Evolutionary conservation across 164 flowering plant genomes (phyloP), one percentile per base, ranked within the genome.

Genomic region (Saururus chinensis): DNA sequence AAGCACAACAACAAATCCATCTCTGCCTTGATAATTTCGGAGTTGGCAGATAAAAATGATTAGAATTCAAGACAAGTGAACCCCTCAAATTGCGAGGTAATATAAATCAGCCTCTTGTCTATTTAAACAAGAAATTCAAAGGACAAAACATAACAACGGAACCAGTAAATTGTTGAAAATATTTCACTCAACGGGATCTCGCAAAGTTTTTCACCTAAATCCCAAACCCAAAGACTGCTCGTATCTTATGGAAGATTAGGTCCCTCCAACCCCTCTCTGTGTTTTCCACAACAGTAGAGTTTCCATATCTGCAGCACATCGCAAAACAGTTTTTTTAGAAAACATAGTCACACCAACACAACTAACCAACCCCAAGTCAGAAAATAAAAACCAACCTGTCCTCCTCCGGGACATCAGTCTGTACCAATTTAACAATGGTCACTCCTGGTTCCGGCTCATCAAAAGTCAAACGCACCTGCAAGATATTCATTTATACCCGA

Each of bases 221-320:
- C 64, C 97, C 97, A 72, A 87, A 90, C 57, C 97, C 92, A 78
- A 90, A 90, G 53, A 86, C 83, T 3, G 87, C 90, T 7, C 95
- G 76, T 61, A 90, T 83, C 79, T 74, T 86, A 68, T 88, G 76
- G 77, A 90, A 90, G 45, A 90, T 90, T 25, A 86, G 86, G 64
- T 87, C 95, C 60, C 89, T 67, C 97, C 97, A 90, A 57, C 97
- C 97, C 66, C 87, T 83, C 77, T 90, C 97, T 0, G 97, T 90
- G 59, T 90, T 90, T 79, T 90, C 95, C 64, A 86, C 88, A 71
- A 90, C 97, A 5, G 97, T 90, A 6, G 88, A 63, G 73, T 90
- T 90, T 53, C 97, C 97, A 71, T 88, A 90, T 73, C 97, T 90
- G 83, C 74, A 72, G 16, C 25, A 62, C 49, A 19, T 21, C 40